These are phyloP conservation scores for Athelia psychrophila DNA, from an alignment of 1,284 basidiomycete species.

Conservation along the genomic window DNA sequence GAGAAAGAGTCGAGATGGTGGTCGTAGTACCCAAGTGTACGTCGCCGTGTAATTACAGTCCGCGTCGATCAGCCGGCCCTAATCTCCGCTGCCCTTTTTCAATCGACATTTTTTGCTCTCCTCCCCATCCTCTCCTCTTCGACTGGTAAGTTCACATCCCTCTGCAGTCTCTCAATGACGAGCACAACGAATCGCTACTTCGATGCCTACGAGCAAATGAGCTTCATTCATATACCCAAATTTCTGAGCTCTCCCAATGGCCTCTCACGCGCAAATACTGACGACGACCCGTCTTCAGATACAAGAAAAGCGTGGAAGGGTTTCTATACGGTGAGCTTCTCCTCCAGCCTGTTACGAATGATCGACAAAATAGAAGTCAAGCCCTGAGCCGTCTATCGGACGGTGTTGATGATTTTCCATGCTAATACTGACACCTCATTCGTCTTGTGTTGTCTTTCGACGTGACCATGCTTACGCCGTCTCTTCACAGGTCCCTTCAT, in stretches of 20 bases:
- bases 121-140: no score
- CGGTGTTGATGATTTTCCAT: slow-evolving; percentile 72
- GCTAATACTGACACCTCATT: slow-evolving; percentile 72
- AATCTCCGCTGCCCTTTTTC: slow-evolving; percentile 4
- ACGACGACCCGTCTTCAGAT: no score
- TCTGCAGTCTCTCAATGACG: slow-evolving; percentile 42
- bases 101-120: no score
- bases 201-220: slow-evolving; percentile 70
- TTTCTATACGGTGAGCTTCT: slow-evolving; percentile 44
- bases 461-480: neutral
- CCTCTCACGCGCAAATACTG: slow-evolving; percentile 10
- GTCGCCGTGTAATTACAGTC: neutral
- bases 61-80: neutral
- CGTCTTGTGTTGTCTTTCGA: neutral
- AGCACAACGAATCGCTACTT: slow-evolving; percentile 82
- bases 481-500: neutral
- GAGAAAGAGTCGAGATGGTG: slow-evolving; percentile 4
- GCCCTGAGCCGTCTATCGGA: slow-evolving; percentile 78
- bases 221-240: slow-evolving; percentile 77
- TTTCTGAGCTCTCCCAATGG: slow-evolving; percentile 57
- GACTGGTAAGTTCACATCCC: slow-evolving; percentile 32
- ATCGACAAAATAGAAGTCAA: slow-evolving; percentile 85
- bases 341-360: slow-evolving; percentile 32
- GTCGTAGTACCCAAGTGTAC: neutral
- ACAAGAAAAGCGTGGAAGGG: no score